Evolutionary conservation across 768 basidiomycete genomes (phyloP).

Genomic region (Lepiota brunneoincarnata): DNA sequence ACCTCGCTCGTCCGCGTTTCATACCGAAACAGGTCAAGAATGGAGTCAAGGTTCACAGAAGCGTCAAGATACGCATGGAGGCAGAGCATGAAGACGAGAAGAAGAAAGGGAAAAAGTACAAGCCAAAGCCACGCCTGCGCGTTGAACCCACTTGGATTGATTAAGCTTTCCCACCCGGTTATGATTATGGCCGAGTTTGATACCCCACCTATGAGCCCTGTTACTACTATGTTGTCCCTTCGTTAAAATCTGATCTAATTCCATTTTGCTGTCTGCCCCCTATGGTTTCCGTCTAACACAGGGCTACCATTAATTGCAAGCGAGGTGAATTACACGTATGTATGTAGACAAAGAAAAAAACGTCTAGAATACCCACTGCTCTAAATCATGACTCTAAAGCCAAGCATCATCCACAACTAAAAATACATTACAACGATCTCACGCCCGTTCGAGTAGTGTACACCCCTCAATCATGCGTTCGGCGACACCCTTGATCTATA

Average conservation of each 20-base stretch:
- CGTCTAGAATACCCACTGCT: not conserved
- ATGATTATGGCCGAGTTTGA: no score
- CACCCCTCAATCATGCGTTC: conserved; percentile 24
- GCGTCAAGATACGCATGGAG: conserved; percentile 52
- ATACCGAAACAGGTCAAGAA: conserved; percentile 39
- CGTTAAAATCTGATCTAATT: no score
- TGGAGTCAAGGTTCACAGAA: conserved; percentile 48
- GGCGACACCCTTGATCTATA: conserved; percentile 29
- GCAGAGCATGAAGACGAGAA: conserved; percentile 37
- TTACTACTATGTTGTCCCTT: no score
- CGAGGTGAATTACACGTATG: no score
- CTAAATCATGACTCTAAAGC: conserved; percentile 13
- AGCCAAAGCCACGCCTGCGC: conserved; percentile 24
- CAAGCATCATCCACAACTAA: no score
- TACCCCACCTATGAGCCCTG: no score
- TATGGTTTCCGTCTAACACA: no score
- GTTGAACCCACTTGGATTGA: conserved; percentile 36
- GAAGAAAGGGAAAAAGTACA: conserved; percentile 27
- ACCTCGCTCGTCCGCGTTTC: conserved; percentile 32
- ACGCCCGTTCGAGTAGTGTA: conserved; percentile 2
- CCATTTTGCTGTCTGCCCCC: no score
- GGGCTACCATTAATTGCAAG: no score
- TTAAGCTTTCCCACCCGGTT: conserved; percentile 13
- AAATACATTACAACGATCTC: not conserved
- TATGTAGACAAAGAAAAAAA: not conserved